phyloP scores from a whole-genome alignment of 1,139 yeast genomes.

The Diutina pseudorugosa region DNA sequence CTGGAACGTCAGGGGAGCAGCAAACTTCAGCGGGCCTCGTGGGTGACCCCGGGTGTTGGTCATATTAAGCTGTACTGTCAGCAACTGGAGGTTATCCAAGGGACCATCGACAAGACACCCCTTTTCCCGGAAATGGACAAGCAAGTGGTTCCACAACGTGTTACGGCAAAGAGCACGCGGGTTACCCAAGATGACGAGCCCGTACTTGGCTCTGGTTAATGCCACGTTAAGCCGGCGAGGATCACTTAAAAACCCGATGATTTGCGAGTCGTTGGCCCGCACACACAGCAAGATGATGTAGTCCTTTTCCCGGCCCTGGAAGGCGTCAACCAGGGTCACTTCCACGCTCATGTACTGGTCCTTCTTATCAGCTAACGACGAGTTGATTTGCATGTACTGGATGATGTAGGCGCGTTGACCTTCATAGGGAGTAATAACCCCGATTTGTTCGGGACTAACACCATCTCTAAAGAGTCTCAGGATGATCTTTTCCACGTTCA shows the following conservation, averaged over 20 bases:
- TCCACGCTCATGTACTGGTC: conserved; percentile 65
- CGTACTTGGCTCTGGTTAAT: conserved; percentile 81
- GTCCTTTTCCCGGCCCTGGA: conserved; percentile 94
- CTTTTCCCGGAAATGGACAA: conserved; percentile 68
- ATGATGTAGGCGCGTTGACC: conserved; percentile 82
- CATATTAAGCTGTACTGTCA: conserved; percentile 43
- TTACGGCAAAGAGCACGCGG: conserved; percentile 68
- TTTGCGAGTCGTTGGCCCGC: conserved; percentile 73
- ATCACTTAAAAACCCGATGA: conserved; percentile 80
- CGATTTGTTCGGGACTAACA: conserved; percentile 72
- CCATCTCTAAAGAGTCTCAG: conserved; percentile 70
- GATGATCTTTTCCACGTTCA: conserved; percentile 75
- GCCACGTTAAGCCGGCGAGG: conserved; percentile 91
- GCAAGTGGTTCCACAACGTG: conserved; percentile 66
- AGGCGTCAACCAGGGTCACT: conserved; percentile 89
- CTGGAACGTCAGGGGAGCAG: conserved; percentile 6
- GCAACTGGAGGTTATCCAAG: conserved; percentile 64
- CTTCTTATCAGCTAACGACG: conserved; percentile 44
- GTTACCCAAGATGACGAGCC: conserved; percentile 73
- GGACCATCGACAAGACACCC: conserved; percentile 94
- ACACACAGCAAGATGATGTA: conserved; percentile 84
- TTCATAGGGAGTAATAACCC: conserved; percentile 89
- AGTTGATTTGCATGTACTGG: conserved; percentile 68
- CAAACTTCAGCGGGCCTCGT: conserved; percentile 12
- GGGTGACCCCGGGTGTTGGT: conserved; percentile 6